A percentile compares a stretch with the other conserved stretches of the same genome.
These are phyloP conservation scores for Boletus vermiculosoides DNA, from an alignment of 768 basidiomycete species.

Conservation along the genomic window DNA sequence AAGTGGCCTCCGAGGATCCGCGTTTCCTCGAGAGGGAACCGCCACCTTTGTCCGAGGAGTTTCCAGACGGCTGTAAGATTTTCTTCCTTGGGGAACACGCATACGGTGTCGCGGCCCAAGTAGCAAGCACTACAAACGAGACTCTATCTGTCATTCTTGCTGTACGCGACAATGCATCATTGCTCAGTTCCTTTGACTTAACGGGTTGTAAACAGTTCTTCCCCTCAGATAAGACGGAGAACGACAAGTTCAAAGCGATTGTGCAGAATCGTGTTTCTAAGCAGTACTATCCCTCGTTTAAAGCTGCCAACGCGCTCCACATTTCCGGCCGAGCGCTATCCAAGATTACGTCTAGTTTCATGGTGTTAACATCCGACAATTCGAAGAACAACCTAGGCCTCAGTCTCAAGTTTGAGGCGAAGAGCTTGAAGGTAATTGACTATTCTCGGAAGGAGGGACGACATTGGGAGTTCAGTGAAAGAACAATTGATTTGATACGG, in stretches of 20 bases:
- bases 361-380: slow-evolving; percentile 76
- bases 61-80: slow-evolving; percentile 85
- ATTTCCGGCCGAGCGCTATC: slow-evolving; percentile 80
- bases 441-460: slow-evolving; percentile 84
- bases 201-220: slow-evolving; percentile 60
- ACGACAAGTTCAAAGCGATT: slow-evolving; percentile 69
- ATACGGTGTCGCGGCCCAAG: slow-evolving; percentile 94
- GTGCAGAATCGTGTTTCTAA: slow-evolving; percentile 50
- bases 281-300: slow-evolving; percentile 77
- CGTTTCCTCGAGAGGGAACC: slow-evolving; percentile 80
- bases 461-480: slow-evolving; percentile 93
- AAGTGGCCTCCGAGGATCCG: slow-evolving; percentile 87
- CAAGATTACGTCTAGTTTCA: slow-evolving; percentile 89
- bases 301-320: slow-evolving; percentile 67
- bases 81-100: slow-evolving; percentile 96
- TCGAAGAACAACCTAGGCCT: slow-evolving; percentile 89
- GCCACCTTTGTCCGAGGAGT: slow-evolving; percentile 82
- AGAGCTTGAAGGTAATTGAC: slow-evolving; percentile 88
- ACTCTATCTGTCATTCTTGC: slow-evolving; percentile 82
- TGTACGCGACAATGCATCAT: slow-evolving; percentile 41
- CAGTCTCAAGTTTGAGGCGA: slow-evolving; percentile 94
- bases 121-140: slow-evolving; percentile 66
- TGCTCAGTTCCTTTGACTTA: background rate
- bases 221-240: slow-evolving; percentile 79
- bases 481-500: slow-evolving; percentile 72